A percentile compares a stretch with the other conserved stretches of the same genome.
Conservation (phyloP, 495 filamentous ascomycete genomes). For the Clohesyomyces aquaticus region DNA sequence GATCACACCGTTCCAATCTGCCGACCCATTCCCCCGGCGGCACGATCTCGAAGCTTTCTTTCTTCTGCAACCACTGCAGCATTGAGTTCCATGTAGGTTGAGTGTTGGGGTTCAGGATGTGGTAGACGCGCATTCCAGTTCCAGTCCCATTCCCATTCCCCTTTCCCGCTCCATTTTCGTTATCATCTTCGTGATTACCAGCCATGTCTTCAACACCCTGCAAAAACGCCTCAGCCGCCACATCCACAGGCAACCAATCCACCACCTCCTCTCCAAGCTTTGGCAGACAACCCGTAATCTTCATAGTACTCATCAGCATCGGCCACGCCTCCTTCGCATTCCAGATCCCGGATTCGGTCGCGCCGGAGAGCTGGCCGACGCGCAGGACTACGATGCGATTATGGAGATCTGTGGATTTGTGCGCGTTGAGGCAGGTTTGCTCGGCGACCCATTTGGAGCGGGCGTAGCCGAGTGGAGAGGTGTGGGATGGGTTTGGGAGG, state of each 20-base stretch:
- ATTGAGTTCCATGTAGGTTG: constrained; percentile 53
- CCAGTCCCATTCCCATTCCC: too few species aligned
- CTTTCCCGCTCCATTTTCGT: constrained; percentile 23
- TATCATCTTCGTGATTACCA: neutral
- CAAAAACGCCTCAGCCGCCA: constrained; percentile 56
- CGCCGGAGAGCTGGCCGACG: constrained; percentile 59
- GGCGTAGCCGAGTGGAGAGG: constrained; percentile 62
- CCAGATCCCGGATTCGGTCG: constrained; percentile 61
- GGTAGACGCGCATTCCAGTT: constrained; percentile 47
- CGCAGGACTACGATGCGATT: constrained; percentile 52
- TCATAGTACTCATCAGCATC: constrained; percentile 57
- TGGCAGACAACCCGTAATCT: constrained; percentile 57
- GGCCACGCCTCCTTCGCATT: constrained; percentile 68
- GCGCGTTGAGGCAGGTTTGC: constrained; percentile 51
- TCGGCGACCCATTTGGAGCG: constrained; percentile 68
- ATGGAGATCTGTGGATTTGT: constrained; percentile 34
- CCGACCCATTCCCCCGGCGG: constrained; percentile 50
- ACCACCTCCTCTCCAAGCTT: constrained; percentile 53
- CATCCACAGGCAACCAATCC: constrained; percentile 63
- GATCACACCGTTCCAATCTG: constrained; percentile 44
- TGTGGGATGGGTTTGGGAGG: constrained; percentile 53
- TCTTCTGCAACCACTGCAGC: constrained; percentile 50
- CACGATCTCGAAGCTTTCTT: constrained; percentile 48
- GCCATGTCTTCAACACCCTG: constrained; percentile 46
- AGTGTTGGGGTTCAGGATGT: constrained; percentile 54